A percentile compares a stretch with the other conserved stretches of the same genome.
phyloP scores from a whole-genome alignment of 1,284 basidiomycete genomes.

The Exobasidium cylindrosporum region DNA sequence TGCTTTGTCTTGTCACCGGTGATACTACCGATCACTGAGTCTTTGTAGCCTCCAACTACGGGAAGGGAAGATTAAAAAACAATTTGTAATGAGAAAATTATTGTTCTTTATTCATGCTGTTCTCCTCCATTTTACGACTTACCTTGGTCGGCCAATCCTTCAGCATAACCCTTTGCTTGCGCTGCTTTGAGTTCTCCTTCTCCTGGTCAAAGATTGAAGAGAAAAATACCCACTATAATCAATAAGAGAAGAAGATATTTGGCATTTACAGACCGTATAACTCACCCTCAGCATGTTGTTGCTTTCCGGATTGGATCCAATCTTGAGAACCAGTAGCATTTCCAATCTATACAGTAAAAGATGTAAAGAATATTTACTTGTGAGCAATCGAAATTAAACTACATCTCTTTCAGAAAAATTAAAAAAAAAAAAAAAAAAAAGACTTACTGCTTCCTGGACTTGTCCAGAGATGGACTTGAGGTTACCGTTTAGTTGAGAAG shows the following conservation, averaged over 20 bases:
- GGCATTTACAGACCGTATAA: no score
- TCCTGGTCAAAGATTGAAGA: no score
- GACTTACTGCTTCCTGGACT: slow-evolving; percentile 25
- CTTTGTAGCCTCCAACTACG: slow-evolving; percentile 44
- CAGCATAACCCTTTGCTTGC: slow-evolving; percentile 42
- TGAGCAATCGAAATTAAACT: no score
- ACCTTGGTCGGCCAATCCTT: slow-evolving; percentile 43
- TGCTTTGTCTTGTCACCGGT: slow-evolving; percentile 45
- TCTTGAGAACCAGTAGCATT: slow-evolving; percentile 33
- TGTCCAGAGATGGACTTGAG: slow-evolving; percentile 16
- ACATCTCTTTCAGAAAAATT: no score
- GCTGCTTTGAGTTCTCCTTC: slow-evolving; percentile 44
- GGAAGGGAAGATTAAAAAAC: no score
- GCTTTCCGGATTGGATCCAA: slow-evolving; percentile 41
- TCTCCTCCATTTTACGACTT: no score
- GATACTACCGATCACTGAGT: slow-evolving; percentile 35
- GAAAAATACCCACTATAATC: background rate
- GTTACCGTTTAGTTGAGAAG: slow-evolving; percentile 12
- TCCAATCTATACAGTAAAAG: slow-evolving; percentile 24
- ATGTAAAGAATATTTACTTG: no score
- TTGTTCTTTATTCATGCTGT: no score
- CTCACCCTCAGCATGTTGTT: slow-evolving; percentile 46
- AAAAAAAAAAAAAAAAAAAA: no score
- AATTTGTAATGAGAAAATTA: no score
- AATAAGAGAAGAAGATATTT: background rate